Base-by-base conservation (phyloP, 805 yeast genomes). In the Nakazawaea ernobii region DNA sequence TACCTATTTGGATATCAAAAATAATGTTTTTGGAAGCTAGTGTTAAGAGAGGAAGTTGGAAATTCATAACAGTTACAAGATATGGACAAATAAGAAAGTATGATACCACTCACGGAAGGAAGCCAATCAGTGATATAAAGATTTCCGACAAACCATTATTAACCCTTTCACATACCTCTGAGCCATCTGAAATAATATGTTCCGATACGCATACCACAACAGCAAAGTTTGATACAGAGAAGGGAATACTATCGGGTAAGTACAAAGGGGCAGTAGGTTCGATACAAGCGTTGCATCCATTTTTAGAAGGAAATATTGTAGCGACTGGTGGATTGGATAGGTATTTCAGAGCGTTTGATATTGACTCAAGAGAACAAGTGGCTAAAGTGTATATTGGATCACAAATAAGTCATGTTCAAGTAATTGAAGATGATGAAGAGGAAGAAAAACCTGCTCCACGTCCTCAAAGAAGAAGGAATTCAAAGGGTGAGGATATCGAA, bases 321-420 rank as follows among this genome's bases (percentile, higher is more conserved):
- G 81, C 82, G 2, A 73, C 87, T 15, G 97, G 95, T 39, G 95
- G 97, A 0, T 73, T 91, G 20, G 99, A 94, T 59, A 74, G 96
- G 57, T 92, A 89, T 57, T 71, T 88, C 27, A 75, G 97, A 49
- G 87, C 86, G 3, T 92, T 77, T 63, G 84, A 89, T 51, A 60
- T 80, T 4, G 67, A 66, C 1, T 65, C 80, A 1, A 73, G 95
- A 44, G 76, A 77, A 39, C 69, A 79, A 42, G 64, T 79, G 8
- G 89, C 80, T 7, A 89, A 89, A 59, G 85, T 87, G 5, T 92
- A 77, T 56, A 58, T 84, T 27, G 95, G 95, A 1, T 77, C 88
- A 5, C 89, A 86, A 59, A 72, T 88, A 14, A 73, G 75, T 24
- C 66, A 70, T 28, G 74, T 82, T 20, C 56, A 73, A 48, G 58